phyloP scores from a whole-genome alignment of 2,329 filamentous ascomycete species.

The Mariannaea elegans region DNA sequence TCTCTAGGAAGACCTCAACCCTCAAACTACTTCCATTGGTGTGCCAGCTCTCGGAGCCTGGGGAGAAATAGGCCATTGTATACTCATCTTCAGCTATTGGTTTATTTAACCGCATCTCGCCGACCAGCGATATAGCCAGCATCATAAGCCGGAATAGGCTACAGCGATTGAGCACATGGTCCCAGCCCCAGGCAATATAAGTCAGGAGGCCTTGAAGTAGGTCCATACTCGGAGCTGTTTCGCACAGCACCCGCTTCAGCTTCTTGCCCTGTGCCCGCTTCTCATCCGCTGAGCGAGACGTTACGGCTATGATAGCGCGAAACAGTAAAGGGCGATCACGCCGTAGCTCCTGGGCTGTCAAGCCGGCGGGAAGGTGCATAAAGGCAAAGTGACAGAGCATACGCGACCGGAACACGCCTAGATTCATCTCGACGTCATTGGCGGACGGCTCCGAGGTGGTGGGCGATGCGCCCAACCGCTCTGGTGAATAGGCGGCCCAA shows the following conservation, averaged over 20 bases:
- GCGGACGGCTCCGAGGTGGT: background rate
- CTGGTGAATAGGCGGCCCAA: background rate
- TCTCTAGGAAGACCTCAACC: background rate
- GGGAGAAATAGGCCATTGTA: background rate
- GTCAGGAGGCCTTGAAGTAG: background rate
- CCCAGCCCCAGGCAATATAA: constrained; percentile 11
- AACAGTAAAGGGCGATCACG: background rate
- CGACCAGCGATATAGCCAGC: background rate
- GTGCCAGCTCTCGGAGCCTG: background rate
- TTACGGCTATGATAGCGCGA: background rate
- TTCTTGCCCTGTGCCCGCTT: background rate
- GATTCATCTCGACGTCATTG: background rate
- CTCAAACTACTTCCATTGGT: background rate
- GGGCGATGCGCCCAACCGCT: background rate
- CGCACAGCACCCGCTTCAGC: background rate
- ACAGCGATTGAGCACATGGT: constrained; percentile 1
- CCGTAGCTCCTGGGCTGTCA: background rate
- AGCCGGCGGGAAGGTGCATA: background rate
- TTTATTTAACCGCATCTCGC: background rate
- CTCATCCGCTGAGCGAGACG: background rate
- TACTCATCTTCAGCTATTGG: background rate
- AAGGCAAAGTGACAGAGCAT: constrained; percentile 1
- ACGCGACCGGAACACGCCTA: background rate
- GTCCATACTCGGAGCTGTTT: background rate
- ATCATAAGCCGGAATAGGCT: constrained; percentile 6